Percentiles rank a stretch among this genome's conserved stretches.
These are phyloP conservation scores for Pseudoperonospora humuli DNA, from an alignment of 352 stramenopile species.

Conservation along the genomic window DNA sequence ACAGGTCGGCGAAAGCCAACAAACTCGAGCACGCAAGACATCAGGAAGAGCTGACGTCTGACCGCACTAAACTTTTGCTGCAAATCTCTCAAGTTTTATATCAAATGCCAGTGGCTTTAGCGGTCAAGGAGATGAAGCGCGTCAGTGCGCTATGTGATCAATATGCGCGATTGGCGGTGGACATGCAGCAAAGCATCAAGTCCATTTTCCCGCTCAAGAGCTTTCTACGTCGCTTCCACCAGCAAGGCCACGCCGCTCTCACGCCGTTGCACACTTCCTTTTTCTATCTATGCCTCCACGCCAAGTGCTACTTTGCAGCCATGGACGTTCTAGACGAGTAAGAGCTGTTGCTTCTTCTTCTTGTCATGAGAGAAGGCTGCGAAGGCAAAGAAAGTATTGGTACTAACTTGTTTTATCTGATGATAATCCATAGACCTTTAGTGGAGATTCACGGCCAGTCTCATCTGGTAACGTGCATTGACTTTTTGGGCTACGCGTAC, in stretches of 20 bases:
- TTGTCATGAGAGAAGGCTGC: neutral
- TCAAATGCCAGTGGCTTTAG: conserved; percentile 38
- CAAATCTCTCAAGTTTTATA: conserved; percentile 52
- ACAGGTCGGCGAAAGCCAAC: conserved; percentile 37
- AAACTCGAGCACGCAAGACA: conserved; percentile 43
- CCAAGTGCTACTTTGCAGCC: conserved; percentile 73
- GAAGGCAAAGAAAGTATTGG: neutral
- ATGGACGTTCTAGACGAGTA: conserved; percentile 64
- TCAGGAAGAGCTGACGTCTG: conserved; percentile 14
- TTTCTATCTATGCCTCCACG: conserved; percentile 71
- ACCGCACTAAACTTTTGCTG: conserved; percentile 20
- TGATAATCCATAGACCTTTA: conserved; percentile 33
- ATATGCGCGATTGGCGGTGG: conserved; percentile 40
- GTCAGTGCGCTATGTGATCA: conserved; percentile 46
- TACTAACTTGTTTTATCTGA: conserved; percentile 7
- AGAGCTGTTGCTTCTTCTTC: neutral
- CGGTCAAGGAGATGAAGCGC: conserved; percentile 49
- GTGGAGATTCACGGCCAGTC: conserved; percentile 62
- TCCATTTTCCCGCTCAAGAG: conserved; percentile 60
- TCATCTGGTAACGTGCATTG: conserved; percentile 41
- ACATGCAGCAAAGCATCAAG: conserved; percentile 49
- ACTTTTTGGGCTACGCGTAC: conserved; percentile 81
- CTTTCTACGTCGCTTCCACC: conserved; percentile 55
- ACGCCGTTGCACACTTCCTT: conserved; percentile 65
- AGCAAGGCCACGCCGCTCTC: conserved; percentile 43